These are phyloP conservation scores for Ophiocordyceps unilateralis DNA, from an alignment of 2,329 filamentous ascomycete genomes.

Conservation along the genomic window DNA sequence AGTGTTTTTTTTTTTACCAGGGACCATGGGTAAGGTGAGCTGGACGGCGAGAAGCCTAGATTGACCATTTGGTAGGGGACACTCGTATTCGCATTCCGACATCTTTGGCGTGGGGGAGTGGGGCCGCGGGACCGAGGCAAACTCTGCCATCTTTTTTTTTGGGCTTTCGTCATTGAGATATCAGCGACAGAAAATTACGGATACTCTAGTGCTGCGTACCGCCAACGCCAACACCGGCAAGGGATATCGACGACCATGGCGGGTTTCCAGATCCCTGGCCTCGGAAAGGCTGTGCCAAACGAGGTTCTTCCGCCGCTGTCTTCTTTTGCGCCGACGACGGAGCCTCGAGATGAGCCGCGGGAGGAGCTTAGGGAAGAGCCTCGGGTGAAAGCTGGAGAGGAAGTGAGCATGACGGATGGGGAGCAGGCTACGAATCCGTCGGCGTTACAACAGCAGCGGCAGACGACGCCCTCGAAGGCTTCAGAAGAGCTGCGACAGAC, in stretches of 20 bases:
- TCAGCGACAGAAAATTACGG: background rate
- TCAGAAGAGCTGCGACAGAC: background rate
- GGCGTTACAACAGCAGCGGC: background rate
- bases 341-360: no score
- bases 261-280: conserved; percentile 24
- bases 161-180: background rate
- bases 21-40: no score
- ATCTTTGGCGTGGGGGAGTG: background rate
- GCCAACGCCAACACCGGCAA: background rate
- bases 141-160: background rate
- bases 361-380: no score
- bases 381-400: no score
- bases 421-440: no score
- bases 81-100: background rate
- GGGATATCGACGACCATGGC: conserved; percentile 13
- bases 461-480: background rate
- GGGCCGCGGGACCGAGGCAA: background rate
- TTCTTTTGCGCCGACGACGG: background rate
- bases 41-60: no score
- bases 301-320: conserved; percentile 20
- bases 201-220: background rate
- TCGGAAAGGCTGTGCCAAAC: conserved; percentile 25
- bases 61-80: background rate
- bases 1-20: no score
- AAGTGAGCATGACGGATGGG: no score